phyloP scores from a whole-genome alignment of 768 basidiomycete species.

The Naganishia onofrii region DNA sequence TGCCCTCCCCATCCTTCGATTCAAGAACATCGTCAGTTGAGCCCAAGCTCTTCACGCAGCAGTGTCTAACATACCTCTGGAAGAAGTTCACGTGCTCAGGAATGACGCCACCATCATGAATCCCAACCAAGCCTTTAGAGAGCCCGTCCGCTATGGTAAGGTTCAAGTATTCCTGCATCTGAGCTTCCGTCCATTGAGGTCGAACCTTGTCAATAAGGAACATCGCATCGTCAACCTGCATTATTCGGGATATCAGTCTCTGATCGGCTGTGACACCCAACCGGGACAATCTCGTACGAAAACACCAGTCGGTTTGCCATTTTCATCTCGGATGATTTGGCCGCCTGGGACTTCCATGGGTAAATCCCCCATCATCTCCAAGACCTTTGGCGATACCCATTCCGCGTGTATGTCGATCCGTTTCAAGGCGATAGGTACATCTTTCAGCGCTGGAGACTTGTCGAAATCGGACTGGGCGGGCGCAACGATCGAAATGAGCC shows the following conservation, averaged over 20 bases:
- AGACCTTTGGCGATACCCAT: conserved; percentile 76
- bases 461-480: conserved; percentile 60
- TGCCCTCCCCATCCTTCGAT: conserved; percentile 64
- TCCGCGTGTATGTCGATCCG: conserved; percentile 80
- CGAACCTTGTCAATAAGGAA: conserved; percentile 60
- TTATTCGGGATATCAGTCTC: not conserved
- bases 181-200: conserved; percentile 63
- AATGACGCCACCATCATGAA: conserved; percentile 73
- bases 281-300: conserved; percentile 33
- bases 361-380: conserved; percentile 60
- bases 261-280: conserved; percentile 19
- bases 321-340: conserved; percentile 64
- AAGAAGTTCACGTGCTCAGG: conserved; percentile 64
- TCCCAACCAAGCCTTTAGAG: conserved; percentile 74
- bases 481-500: not conserved
- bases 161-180: conserved; percentile 65
- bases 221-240: conserved; percentile 78
- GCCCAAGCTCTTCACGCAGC: not conserved
- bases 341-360: conserved; percentile 71
- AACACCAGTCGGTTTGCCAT: conserved; percentile 69
- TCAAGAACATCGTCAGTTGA: not conserved
- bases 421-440: conserved; percentile 68
- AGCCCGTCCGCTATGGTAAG: conserved; percentile 67
- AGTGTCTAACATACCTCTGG: conserved; percentile 57
- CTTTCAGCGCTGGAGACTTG: conserved; percentile 64